Percentiles rank a stretch among this genome's conserved stretches.
Conservation (phyloP, 345 rosid genomes). For the Eutrema heterophyllum region DNA sequence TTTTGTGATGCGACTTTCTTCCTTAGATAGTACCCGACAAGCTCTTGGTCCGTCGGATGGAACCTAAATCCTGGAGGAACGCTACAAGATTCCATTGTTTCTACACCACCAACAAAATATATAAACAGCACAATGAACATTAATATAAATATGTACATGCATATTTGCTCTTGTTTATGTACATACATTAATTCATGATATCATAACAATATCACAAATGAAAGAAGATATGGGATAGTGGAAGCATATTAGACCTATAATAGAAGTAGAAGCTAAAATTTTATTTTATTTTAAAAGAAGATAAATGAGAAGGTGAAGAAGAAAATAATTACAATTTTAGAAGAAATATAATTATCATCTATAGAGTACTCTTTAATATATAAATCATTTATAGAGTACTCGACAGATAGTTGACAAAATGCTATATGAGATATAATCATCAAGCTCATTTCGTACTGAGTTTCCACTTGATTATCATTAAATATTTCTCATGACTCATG, state of each 20-base stretch:
- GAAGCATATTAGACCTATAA: not conserved
- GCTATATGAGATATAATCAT: constrained; percentile 38
- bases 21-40: constrained; percentile 89
- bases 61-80: constrained; percentile 97
- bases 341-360: not conserved
- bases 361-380: not conserved
- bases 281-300: not conserved
- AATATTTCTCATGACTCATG: not conserved
- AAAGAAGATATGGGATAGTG: not conserved
- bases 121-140: constrained; percentile 29
- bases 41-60: constrained; percentile 95
- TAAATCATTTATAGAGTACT: not conserved
- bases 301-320: not conserved
- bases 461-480: constrained; percentile 10
- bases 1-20: constrained; percentile 90
- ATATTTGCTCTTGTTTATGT: not conserved
- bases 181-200: not conserved
- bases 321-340: not conserved
- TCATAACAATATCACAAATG: not conserved
- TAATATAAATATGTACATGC: not conserved
- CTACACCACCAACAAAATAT: constrained; percentile 41
- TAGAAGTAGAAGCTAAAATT: not conserved
- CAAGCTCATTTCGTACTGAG: constrained; percentile 50
- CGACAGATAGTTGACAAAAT: constrained; percentile 11
- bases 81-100: constrained; percentile 44